Base-by-base conservation (phyloP, 192 early-diverging fungal species). In the Thamnidium elegans region DNA sequence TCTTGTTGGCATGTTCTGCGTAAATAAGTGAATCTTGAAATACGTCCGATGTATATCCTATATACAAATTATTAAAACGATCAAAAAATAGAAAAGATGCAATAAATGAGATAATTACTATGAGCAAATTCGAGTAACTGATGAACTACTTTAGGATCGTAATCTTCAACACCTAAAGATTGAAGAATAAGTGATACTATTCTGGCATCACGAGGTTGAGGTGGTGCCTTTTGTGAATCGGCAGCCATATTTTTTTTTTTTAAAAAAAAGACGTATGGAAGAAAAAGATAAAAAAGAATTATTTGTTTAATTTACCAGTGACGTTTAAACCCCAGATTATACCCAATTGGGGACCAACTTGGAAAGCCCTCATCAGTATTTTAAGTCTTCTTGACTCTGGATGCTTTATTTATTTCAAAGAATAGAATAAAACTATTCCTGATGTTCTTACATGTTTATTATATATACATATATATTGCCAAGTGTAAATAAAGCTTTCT, bases 51-150 rank as follows among this genome's bases (percentile, higher is more conserved):
- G 92, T 89, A 63, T 99, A 95, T 39, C 90, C 90, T 90, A 73
- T 21, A 51, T 20, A 45, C 14, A 19, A 17, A 43, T 61, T 32
- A 66, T 50, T 34, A 19, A 43, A 42, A 55, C 15, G 17, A 53
- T 32, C 21, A 30, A 15, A 44, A 7, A 15, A 47, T 53, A 13
- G 14, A 15, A 47, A 59, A 13, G 14, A 23, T 2, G 1, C 1
- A 60, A 54, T 4, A n/a, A 58, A 17, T 51, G 6, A 58, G 15
- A 53, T 9, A 73, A 79, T 47, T 79, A 92, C 92, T 75, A 78
- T 97, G 91, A 46, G 91, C 86, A 76, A 97, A 96, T 78, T 99
- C 95, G 14, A 97, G 80, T 48, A 97, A 70, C 66, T 94, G 94
- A 55, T 92, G 90, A 21, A 95, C 87, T 21, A 96, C 94, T 72